Conservation (phyloP, 2,329 filamentous ascomycete species). For the Penicillium sp. region DNA sequence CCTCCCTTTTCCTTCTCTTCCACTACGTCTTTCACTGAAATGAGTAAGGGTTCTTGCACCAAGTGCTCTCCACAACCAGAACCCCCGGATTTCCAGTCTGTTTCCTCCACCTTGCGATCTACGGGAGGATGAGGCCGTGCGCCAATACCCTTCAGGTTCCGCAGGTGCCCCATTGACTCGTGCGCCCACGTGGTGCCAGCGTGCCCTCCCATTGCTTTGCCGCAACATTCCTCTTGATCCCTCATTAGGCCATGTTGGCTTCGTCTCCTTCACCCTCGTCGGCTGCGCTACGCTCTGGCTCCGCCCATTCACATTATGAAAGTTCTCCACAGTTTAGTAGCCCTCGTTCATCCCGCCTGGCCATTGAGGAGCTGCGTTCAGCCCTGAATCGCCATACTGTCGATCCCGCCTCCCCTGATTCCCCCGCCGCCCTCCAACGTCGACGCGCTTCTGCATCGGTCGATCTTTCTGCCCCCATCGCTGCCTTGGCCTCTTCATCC, state of each 20-base stretch:
- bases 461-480: constrained; percentile 7
- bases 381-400: constrained; percentile 41
- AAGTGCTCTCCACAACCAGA: background rate
- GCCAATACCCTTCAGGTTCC: constrained; percentile 30
- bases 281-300: constrained; percentile 35
- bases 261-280: constrained; percentile 44
- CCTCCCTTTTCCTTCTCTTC: background rate
- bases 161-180: constrained; percentile 37
- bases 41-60: constrained; percentile 1
- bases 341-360: constrained; percentile 36
- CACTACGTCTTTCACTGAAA: constrained; percentile 1
- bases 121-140: constrained; percentile 31
- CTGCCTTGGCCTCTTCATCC: constrained; percentile 20
- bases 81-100: constrained; percentile 8
- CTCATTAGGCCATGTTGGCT: constrained; percentile 34
- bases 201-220: constrained; percentile 24
- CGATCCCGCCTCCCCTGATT: constrained; percentile 33
- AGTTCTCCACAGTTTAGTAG: constrained; percentile 32
- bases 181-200: constrained; percentile 40
- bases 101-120: constrained; percentile 7
- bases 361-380: constrained; percentile 43
- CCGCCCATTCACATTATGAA: constrained; percentile 33
- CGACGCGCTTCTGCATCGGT: constrained; percentile 33
- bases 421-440: constrained; percentile 35
- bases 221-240: constrained; percentile 18